Percentiles rank a stretch among this genome's conserved stretches.
These are phyloP conservation scores for Parietaria judaica DNA, from an alignment of 306 rosid genomes.

Conservation along the genomic window DNA sequence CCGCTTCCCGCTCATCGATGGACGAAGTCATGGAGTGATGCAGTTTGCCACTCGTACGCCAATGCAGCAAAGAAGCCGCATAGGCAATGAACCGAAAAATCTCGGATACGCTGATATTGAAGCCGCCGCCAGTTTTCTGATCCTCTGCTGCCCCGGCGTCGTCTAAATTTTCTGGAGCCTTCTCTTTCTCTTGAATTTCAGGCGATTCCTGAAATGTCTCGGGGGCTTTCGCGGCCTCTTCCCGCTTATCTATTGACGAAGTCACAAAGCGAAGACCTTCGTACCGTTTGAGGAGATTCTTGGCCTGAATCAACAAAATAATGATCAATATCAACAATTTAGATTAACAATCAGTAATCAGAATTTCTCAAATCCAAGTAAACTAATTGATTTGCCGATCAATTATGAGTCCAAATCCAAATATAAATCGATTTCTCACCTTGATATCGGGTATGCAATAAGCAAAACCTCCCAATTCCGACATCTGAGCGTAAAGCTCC, in stretches of 20 bases:
- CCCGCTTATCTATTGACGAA: conserved; percentile 70
- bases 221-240: conserved; percentile 36
- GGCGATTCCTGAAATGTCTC: conserved; percentile 30
- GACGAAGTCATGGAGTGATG: conserved; percentile 30
- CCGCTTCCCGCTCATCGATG: conserved; percentile 52
- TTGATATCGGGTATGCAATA: conserved; percentile 61
- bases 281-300: conserved; percentile 49
- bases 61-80: conserved; percentile 66
- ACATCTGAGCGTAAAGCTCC: conserved; percentile 75
- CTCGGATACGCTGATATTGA: conserved; percentile 47
- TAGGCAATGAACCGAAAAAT: conserved; percentile 82
- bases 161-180: conserved; percentile 13
- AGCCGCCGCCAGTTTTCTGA: conserved; percentile 24
- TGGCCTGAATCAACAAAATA: conserved; percentile 49
- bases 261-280: conserved; percentile 49
- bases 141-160: conserved; percentile 29
- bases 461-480: conserved; percentile 75
- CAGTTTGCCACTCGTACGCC: too few species aligned
- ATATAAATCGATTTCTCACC: conserved; percentile 25
- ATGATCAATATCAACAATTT: conserved; percentile 8
- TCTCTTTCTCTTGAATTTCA: conserved; percentile 33
- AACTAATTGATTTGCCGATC: too few species aligned
- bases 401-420: neutral
- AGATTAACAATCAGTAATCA: neutral
- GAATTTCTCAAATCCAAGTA: too few species aligned